A percentile compares a stretch with the other conserved stretches of the same genome.
These are phyloP conservation scores for Thuidium tamariscinum DNA, from an alignment of 225 moss, liverwort and hornwort species.

Conservation along the genomic window DNA sequence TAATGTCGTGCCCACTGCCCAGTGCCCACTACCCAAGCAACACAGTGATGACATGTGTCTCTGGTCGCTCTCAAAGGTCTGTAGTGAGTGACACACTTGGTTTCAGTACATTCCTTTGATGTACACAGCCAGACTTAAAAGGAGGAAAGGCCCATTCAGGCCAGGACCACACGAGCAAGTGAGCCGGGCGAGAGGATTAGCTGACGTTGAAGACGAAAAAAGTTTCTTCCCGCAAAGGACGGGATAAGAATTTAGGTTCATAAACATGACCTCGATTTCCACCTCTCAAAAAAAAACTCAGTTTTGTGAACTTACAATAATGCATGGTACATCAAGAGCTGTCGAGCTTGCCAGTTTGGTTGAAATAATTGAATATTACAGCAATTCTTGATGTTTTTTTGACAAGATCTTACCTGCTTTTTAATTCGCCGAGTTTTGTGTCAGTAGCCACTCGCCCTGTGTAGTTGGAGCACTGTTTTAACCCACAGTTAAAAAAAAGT, in stretches of 20 bases:
- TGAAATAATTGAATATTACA: not conserved
- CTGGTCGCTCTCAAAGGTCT: not conserved
- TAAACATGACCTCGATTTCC: not conserved
- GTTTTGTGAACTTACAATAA: not conserved
- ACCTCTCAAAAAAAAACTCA: not conserved
- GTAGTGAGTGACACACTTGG: not conserved
- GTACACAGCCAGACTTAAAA: not conserved
- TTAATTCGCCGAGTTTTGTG: too few relatives aligned
- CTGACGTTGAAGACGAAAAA: not conserved
- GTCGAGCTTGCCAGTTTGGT: not conserved
- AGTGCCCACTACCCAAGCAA: not conserved
- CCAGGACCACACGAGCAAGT: not conserved
- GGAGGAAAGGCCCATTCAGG: not conserved
- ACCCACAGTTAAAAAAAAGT: not conserved
- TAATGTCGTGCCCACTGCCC: not conserved
- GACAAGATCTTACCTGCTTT: not conserved
- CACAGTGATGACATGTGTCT: not conserved
- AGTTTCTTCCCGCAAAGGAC: too few relatives aligned
- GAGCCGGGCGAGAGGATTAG: not conserved
- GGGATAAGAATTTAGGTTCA: not conserved
- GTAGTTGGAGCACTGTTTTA: not conserved
- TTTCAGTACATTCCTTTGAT: not conserved
- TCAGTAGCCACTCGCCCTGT: not conserved
- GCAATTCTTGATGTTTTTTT: not conserved
- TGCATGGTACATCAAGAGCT: not conserved